A percentile compares a stretch with the other conserved stretches of the same genome.
Conservation (phyloP, 1,284 basidiomycete species). For the Malassezia obtusa region DNA sequence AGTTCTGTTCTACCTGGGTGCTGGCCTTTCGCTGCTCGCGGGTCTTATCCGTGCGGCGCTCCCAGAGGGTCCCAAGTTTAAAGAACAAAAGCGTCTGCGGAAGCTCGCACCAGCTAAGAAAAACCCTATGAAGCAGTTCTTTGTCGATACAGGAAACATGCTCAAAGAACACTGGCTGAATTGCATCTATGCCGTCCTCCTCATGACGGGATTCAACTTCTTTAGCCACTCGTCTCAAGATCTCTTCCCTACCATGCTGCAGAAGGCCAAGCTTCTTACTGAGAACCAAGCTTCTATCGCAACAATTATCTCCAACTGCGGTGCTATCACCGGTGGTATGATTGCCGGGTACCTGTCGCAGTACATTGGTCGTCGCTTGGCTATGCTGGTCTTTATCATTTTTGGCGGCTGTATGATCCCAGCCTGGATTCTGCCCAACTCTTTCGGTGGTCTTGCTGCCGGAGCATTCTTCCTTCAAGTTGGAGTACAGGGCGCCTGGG, state of each 20-base stretch:
- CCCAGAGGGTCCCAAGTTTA: conserved; percentile 72
- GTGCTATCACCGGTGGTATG: conserved; percentile 66
- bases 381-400: conserved; percentile 59
- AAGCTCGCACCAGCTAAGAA: conserved; percentile 35
- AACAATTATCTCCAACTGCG: conserved; percentile 79
- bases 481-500: conserved; percentile 51
- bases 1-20: conserved; percentile 51
- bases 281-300: conserved; percentile 63
- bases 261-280: conserved; percentile 34
- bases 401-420: conserved; percentile 34
- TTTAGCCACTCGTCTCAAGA: conserved; percentile 54
- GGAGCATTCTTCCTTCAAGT: conserved; percentile 53
- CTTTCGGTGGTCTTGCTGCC: conserved; percentile 46
- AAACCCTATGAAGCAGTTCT: conserved; percentile 58
- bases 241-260: conserved; percentile 39
- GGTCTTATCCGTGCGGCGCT: conserved; percentile 63
- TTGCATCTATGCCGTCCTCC: conserved; percentile 65
- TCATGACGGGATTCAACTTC: conserved; percentile 69
- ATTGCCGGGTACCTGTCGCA: conserved; percentile 72
- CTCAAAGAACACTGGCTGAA: conserved; percentile 72
- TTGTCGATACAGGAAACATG: conserved; percentile 63
- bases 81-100: conserved; percentile 48
- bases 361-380: conserved; percentile 75
- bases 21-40: conserved; percentile 63
- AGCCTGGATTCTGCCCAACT: conserved; percentile 49